These are phyloP conservation scores for Aegle marmelos DNA, from an alignment of 345 rosid genomes.

Conservation along the genomic window DNA sequence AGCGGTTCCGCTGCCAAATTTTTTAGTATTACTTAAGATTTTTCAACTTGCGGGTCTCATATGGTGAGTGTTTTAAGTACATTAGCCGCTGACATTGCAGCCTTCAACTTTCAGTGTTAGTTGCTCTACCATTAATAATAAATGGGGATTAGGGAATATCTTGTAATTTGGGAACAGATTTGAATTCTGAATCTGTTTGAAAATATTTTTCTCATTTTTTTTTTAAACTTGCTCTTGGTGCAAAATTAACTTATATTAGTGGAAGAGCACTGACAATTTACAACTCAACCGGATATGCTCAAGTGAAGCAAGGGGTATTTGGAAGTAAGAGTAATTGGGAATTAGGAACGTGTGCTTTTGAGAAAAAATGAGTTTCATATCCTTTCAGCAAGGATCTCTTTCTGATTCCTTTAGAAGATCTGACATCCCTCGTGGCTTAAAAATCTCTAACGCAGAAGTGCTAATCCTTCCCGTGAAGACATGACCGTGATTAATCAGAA, in stretches of 20 bases:
- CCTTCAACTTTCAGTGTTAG: not conserved
- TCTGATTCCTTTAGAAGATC: not conserved
- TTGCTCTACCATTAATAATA: not conserved
- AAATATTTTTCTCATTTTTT: not conserved
- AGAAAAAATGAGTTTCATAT: not conserved
- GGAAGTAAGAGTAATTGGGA: not conserved
- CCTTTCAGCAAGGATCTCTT: not conserved
- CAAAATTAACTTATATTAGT: too few relatives aligned
- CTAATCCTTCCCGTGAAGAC: not conserved
- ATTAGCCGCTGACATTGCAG: not conserved
- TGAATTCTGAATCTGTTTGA: not conserved
- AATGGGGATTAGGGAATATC: not conserved
- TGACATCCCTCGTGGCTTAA: not conserved
- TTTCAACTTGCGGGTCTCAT: not conserved
- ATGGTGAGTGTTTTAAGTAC: not conserved
- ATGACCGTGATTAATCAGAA: not conserved
- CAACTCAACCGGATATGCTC: not conserved
- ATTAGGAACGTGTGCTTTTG: slow-evolving; percentile 10
- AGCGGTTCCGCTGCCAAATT: not conserved
- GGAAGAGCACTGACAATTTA: not conserved
- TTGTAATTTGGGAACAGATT: not conserved
- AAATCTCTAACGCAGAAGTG: not conserved
- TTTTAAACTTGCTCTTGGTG: not conserved
- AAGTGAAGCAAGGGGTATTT: not conserved
- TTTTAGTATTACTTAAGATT: not conserved